phyloP scores from a whole-genome alignment of 2,329 filamentous ascomycete species.

The Ceratocystis alfenasii region DNA sequence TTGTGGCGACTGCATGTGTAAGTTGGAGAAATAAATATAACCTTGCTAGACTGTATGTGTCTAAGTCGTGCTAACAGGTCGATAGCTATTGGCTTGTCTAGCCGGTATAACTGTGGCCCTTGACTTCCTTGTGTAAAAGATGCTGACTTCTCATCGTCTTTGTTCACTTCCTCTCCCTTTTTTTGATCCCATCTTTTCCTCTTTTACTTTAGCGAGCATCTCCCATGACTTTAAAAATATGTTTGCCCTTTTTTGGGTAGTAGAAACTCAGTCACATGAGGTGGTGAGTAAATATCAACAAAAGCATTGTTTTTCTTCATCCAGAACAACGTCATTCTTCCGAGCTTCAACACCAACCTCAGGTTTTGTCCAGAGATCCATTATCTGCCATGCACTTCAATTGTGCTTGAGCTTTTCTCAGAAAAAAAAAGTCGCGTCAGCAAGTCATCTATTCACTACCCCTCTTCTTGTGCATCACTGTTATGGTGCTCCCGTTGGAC shows the following conservation, averaged over 20 bases:
- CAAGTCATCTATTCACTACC: not conserved
- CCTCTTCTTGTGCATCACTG: not conserved
- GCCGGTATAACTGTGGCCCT: slow-evolving; percentile 5
- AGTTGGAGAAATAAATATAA: not conserved
- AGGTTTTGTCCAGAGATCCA: not conserved
- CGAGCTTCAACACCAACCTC: not conserved
- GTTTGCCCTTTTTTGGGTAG: not conserved
- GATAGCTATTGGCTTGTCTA: not conserved
- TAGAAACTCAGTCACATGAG: not conserved
- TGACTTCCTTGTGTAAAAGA: not conserved
- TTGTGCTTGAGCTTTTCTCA: not conserved
- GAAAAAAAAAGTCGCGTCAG: not conserved
- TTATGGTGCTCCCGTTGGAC: not conserved
- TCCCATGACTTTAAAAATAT: not conserved
- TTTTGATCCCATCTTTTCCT: not conserved
- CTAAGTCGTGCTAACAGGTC: not conserved
- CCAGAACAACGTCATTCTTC: not conserved
- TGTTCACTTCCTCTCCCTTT: not conserved
- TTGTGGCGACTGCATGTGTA: slow-evolving; percentile 12
- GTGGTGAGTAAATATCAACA: not conserved
- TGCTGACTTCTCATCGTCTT: not conserved
- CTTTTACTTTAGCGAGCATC: not conserved
- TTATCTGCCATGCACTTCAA: not conserved
- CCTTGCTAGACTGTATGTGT: not conserved
- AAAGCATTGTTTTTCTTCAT: not conserved